Conservation (phyloP, 495 filamentous ascomycete genomes). For the Podospora pseudocomata region DNA sequence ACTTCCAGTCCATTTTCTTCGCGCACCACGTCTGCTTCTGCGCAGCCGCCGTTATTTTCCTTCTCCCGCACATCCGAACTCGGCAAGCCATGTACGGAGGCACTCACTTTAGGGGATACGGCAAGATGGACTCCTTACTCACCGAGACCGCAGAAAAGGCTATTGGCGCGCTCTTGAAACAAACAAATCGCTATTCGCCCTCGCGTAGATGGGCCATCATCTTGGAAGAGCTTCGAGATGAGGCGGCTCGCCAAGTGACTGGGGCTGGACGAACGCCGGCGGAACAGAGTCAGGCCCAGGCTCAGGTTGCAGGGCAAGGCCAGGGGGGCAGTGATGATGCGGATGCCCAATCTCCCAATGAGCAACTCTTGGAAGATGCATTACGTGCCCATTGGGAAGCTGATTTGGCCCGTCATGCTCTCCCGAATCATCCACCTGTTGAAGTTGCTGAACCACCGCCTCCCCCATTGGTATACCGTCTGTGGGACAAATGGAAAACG, state of each 20-base stretch:
- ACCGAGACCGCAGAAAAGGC: conserved; percentile 14
- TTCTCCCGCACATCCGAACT: conserved; percentile 23
- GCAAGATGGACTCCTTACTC: conserved; percentile 11
- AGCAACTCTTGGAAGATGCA: conserved; percentile 23
- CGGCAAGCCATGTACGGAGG: conserved; percentile 14
- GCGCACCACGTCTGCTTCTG: conserved; percentile 23
- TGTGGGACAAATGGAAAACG: conserved; percentile 26
- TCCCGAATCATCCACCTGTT: neutral
- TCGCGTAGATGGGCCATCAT: conserved; percentile 21
- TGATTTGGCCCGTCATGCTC: neutral
- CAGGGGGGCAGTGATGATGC: neutral
- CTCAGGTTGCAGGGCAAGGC: neutral
- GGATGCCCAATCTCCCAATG: conserved; percentile 10
- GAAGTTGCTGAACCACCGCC: neutral
- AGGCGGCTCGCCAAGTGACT: conserved; percentile 14
- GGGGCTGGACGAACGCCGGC: neutral
- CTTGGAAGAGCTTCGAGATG: conserved; percentile 25
- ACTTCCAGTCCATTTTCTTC: conserved; percentile 25
- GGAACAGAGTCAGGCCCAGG: neutral
- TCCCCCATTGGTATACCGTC: neutral
- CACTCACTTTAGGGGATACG: neutral
- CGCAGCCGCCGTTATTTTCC: conserved; percentile 11
- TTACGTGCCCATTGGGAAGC: conserved; percentile 26
- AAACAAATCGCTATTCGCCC: conserved; percentile 20
- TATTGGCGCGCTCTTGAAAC: conserved; percentile 11